phyloP scores from a whole-genome alignment of 176 grass and related monocot species.

The Pharus latifolius region DNA sequence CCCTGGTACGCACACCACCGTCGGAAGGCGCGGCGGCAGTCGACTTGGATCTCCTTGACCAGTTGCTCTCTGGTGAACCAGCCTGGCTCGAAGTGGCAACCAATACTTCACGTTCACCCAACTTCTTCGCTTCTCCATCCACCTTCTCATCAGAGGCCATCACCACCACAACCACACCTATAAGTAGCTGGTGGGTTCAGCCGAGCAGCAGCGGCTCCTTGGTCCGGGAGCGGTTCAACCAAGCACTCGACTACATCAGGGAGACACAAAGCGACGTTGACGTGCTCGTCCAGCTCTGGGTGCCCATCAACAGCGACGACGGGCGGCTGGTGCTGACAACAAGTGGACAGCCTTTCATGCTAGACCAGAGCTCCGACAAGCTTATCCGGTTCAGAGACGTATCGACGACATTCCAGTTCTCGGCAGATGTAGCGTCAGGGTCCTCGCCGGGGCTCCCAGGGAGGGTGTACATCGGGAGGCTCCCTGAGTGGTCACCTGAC shows the following conservation, averaged over 20 bases:
- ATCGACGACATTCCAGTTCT: constrained; percentile 55
- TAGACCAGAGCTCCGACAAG: constrained; percentile 45
- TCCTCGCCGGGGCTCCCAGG: constrained; percentile 55
- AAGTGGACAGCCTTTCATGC: constrained; percentile 59
- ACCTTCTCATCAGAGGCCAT: constrained; percentile 29
- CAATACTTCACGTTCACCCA: constrained; percentile 20
- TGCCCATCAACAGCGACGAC: constrained; percentile 37
- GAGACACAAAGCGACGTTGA: constrained; percentile 43
- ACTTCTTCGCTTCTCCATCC: constrained; percentile 32
- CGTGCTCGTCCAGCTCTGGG: constrained; percentile 87
- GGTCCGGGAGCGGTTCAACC: constrained; percentile 44
- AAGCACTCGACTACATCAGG: constrained; percentile 50
- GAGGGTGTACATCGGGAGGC: constrained; percentile 65
- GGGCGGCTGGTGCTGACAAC: constrained; percentile 59
- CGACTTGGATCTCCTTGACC: constrained; percentile 82
- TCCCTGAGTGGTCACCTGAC: constrained; percentile 96
- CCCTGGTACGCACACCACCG: constrained; percentile 7
- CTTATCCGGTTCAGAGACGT: constrained; percentile 62
- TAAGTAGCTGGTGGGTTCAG: constrained; percentile 20
- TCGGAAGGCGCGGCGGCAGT: constrained; percentile 31
- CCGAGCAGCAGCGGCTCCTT: constrained; percentile 9
- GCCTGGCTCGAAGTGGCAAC: constrained; percentile 45
- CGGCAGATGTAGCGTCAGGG: constrained; percentile 41
- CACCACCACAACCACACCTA: background rate
- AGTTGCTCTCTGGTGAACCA: constrained; percentile 55